Evolutionary conservation across 371 early-diverging fungal genomes (phyloP), one percentile per base, ranked within the genome.

Genomic region (Mucor plumbeus): DNA sequence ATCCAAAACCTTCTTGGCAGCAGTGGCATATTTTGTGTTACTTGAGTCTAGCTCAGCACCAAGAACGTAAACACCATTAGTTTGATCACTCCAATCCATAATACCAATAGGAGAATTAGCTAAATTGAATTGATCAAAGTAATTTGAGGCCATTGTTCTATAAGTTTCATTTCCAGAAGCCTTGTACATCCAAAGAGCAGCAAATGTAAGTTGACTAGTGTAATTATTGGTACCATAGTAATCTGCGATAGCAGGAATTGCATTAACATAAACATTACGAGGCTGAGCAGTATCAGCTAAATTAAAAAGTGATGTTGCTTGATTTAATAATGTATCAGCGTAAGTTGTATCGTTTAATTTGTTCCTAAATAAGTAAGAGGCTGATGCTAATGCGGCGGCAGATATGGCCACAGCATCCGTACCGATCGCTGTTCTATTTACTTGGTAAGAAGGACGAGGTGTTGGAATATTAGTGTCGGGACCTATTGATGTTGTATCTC

Each of bases 371-470:
- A 90, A 71, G 58, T 85, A 79, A 0, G 88, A 80, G 36, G 86
- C 79, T 4, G 88, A 78, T n/a, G 90, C 89, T 39, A 88, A 79
- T 3, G 90, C 87, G 0, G 90, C 89, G 0, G 86, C 84, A 4
- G 84, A 80, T 68, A 85, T 70, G 7, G 88, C 85, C n/a, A 83
- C 85, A 34, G 79, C 84, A 61, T 88, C 89, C 0, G 88, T 88
- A 54, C 89, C 90, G 40, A 87, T 78, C 1, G 63, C 56, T 5
- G 72, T 77, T 63, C 64, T 63, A 65, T 80, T 80, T 55, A 90
- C 76, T 62, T 72, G 72, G 65, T 76, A 85, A 21, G 89, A 80
- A 1, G 87, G 83, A 8, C 89, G 81, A 26, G 88, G 88, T 40
- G 63, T 64, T 33, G 88, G 89, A 53, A 90, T 87, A 31, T 59